Base-by-base conservation (phyloP, 202 grass and related monocot genomes). In the Setaria viridis region DNA sequence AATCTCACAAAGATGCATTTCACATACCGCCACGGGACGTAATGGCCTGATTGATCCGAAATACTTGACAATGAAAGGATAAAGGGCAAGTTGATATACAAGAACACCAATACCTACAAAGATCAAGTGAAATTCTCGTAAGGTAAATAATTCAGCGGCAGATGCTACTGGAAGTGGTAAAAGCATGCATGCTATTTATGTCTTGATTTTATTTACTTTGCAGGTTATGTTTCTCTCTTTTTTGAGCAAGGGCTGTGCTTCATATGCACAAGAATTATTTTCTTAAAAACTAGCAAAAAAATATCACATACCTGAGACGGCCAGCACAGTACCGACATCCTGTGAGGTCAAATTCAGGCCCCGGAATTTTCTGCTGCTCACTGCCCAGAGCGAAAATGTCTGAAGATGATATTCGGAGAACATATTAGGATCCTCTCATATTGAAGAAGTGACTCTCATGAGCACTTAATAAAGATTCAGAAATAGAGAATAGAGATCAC, bases 371-470 rank as follows among this genome's bases (percentile, higher is more conserved):
- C 80, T 94, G 46, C 53, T 87, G 85, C 92, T 94, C 74, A 94
- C 89, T 62, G 87, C 82, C 92, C 92, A 94, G n/a, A 94, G 76
- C 17, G 89, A 92, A 82, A 94, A 94, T 92, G 89, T 92, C 92
- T 92, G 85, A 69, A 85, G 30, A 85, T 65, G 34, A 8, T 76
- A 84, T 46, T 84, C 66, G 21, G 16, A 87, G 2, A 75, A 6
- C n/a, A 63, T 21, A 78, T 72, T 66, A 78, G 54, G 66, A 81
- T 32, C 25, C n/a, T 41, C 39, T 3, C 56, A 13, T 82, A 6
- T 30, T 56, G 4, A 56, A 89, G 9, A 67, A 57, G n/a, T 11
- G 74, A 35, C 11, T 45, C 0, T 72, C 42, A 49, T 9, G 45
- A 32, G 8, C 11, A 30, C 46, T 48, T 29, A 72, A 15, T 13